Base-by-base conservation (phyloP, 306 rosid genomes). In the Trichosanthes cucumerina region DNA sequence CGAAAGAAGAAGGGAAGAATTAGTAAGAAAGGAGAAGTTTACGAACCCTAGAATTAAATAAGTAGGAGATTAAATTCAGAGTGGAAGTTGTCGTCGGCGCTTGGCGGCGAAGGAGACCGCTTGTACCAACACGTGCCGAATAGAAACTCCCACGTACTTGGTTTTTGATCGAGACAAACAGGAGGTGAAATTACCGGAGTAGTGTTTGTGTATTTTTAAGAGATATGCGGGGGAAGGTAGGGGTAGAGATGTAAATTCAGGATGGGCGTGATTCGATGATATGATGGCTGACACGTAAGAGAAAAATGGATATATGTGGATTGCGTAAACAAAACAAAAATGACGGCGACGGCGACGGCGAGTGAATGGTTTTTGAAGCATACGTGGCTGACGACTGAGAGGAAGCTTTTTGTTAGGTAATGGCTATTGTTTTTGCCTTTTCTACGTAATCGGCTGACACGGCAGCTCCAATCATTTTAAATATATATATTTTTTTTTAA, bases 241-340 rank as follows among this genome's bases (percentile, higher is more conserved):
- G 78, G 59, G 26, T 73, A 74, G 8, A 18, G 8, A 3, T 31
- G 60, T 49, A 28, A 47, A 49, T 50, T 73, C 1, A 0, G 21
- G 14, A 19, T 16, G 23, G 43, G 9, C 43, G 24, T 64, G 44
- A 31, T 33, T 5, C 71, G 26, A 64, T 64, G 46, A 65, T 36
- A 10, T 65, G 73, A 33, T 65, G 49, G 23, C 34, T 23, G 62
- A 73, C 78, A 73, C 78, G 78, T 15, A 28, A 4, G 77, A 47
- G 1, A 19, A 4, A 28, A 47, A 72, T 70, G 76, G 36, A 44
- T 23, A 44, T 38, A 23, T 28, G 12, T 70, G 60, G 78, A 74
- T 74, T 74, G 78, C 78, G 78, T 74, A 74, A 74, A 74, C 39
- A 50, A 18, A 74, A n/a, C n/a, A n/a, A n/a, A 34, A 50, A 73